Evolutionary conservation across 1,139 yeast genomes (phyloP), one percentile per base, ranked within the genome.

Genomic region (Pichia sp.): DNA sequence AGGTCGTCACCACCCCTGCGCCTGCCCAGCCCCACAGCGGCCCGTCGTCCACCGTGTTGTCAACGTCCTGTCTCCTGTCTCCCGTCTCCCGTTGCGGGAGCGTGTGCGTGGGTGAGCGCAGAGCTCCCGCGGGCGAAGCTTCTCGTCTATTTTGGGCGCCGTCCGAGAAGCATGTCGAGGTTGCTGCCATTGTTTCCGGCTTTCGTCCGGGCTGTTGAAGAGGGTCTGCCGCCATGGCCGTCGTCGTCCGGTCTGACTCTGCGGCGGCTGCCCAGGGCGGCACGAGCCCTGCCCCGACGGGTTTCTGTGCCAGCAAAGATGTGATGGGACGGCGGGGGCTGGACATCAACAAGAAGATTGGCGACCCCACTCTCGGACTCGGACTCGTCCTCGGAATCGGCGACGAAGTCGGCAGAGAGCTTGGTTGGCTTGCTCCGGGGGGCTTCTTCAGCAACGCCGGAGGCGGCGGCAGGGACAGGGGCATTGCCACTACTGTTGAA

Each of bases 131-230:
- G 41, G 15, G 30, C 31, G n/a, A 23, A 42, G 29, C 31, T 42
- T 42, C 45, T 29, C 13, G 8, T 42, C 29, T 42, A 42, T 42
- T 23, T 42, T 10, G 29, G 15, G 31, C 29, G 31, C 19, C 45
- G 31, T 26, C 45, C 45, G 29, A 42, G 45, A 23, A 42, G 31
- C 31, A 42, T 23, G 30, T 42, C 45, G 31, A 42, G 45, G 48
- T 8, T 36, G 44, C 36, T 38, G 34, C 43, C 15, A 26, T 42
- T 42, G n/a, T 42, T 42, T 26, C 26, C 26, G 44, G 8, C 15
- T 13, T 10, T 11, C 41, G 6, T 26, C 11, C n/a, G 38, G 38
- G 38, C 6, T 10, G 38, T 4, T 34, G 38, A 34, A 34, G 38
- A 34, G 38, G 38, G 16, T 7, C 41, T 4, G 41, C 19, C 19